Evolutionary conservation across 768 basidiomycete species (phyloP).

Genomic region (Pleurotus eryngii): DNA sequence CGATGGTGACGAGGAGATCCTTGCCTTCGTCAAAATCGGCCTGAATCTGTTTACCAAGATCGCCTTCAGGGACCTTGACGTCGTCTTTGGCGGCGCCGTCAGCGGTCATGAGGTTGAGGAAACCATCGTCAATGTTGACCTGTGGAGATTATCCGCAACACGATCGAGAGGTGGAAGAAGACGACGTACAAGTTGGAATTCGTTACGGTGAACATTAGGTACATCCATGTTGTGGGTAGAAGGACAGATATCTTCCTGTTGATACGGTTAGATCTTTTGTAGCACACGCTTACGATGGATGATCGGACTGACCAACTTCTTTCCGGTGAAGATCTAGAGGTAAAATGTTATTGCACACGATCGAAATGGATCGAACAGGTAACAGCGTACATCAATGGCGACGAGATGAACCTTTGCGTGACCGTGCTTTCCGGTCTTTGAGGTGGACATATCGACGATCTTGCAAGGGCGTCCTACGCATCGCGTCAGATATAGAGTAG

Average conservation of each 20-base stretch:
- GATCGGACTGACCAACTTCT: slow-evolving; percentile 77
- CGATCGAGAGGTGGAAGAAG: not conserved
- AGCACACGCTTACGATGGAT: not conserved
- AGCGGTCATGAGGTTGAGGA: slow-evolving; percentile 87
- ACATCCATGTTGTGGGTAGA: slow-evolving; percentile 99
- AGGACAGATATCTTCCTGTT: slow-evolving; percentile 88
- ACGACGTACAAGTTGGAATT: slow-evolving; percentile 80
- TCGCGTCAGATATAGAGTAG: slow-evolving; percentile 6
- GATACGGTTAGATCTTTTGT: slow-evolving; percentile 5
- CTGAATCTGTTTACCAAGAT: slow-evolving; percentile 72
- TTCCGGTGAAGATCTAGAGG: slow-evolving; percentile 92
- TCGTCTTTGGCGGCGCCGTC: slow-evolving; percentile 89
- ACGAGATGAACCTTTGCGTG: slow-evolving; percentile 99
- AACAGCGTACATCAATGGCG: slow-evolving; percentile 82
- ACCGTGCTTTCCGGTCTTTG: slow-evolving; percentile 99
- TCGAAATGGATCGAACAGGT: not conserved
- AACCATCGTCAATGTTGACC: slow-evolving; percentile 91
- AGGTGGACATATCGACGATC: slow-evolving; percentile 99
- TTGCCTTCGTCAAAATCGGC: slow-evolving; percentile 78
- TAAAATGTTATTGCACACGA: not conserved
- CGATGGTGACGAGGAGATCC: slow-evolving; percentile 83
- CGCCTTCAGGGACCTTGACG: slow-evolving; percentile 86
- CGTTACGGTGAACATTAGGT: slow-evolving; percentile 85
- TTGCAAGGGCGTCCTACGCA: slow-evolving; percentile 86
- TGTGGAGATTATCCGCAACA: slow-evolving; percentile 18